phyloP scores from a whole-genome alignment of 495 filamentous ascomycete genomes.

The Cetradonia linearis region DNA sequence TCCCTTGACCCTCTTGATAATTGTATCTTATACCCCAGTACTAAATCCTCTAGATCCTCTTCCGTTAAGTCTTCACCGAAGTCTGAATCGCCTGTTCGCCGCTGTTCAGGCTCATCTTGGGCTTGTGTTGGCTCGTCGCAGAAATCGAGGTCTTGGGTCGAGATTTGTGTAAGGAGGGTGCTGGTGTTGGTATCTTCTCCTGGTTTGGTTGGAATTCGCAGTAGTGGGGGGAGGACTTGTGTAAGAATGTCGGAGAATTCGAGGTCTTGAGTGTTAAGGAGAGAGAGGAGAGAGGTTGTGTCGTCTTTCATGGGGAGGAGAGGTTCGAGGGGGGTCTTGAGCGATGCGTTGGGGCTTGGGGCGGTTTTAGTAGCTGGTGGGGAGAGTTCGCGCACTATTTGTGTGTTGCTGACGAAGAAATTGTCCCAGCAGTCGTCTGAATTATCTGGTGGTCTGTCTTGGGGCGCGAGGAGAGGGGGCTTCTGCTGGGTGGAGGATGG shows the following conservation, averaged over 20 bases:
- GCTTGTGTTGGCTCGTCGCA: neutral
- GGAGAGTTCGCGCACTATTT: slow-evolving; percentile 24
- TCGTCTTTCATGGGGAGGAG: neutral
- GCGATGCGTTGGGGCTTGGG: neutral
- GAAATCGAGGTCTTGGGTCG: slow-evolving; percentile 24
- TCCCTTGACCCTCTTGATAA: neutral
- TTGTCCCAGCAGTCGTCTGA: slow-evolving; percentile 12
- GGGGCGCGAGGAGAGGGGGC: neutral
- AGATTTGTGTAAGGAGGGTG: slow-evolving; percentile 18
- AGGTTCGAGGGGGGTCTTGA: neutral
- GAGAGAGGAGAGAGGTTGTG: neutral
- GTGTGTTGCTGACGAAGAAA: slow-evolving; percentile 25
- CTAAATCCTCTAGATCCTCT: slow-evolving; percentile 11
- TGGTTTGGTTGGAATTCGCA: neutral
- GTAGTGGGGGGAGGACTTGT: neutral
- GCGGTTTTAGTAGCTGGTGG: neutral
- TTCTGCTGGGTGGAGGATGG: neutral
- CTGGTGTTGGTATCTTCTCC: neutral
- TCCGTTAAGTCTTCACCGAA: slow-evolving; percentile 18
- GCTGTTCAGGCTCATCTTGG: neutral
- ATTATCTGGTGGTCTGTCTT: neutral
- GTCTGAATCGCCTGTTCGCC: neutral
- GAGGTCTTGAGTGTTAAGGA: slow-evolving; percentile 1
- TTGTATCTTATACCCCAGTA: slow-evolving; percentile 2
- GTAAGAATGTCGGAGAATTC: neutral